Base-by-base conservation (phyloP, 1,139 yeast species). In the Blastobotrys raffinosifermentans region DNA sequence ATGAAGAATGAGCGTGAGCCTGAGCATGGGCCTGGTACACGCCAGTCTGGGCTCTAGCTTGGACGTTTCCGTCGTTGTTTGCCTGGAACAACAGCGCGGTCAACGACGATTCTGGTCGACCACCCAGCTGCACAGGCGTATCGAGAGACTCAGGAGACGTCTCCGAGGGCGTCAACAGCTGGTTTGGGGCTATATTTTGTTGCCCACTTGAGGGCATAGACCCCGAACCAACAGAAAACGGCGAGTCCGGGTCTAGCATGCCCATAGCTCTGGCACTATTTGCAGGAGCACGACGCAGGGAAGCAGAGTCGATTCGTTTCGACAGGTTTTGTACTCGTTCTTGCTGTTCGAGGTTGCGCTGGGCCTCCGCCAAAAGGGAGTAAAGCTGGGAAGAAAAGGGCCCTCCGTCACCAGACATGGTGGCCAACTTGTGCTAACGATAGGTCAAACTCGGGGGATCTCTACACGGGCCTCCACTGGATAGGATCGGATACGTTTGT, bases 311-410 rank as follows among this genome's bases (percentile, higher is more conserved):
- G 46, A 47, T 44, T 31, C 55, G 44, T 39, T 49, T 44, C 19
- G 42, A 35, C 23, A 51, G 35, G 38, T 53, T 54, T 37, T 50
- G 51, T 15, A 45, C 33, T 6, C 58, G 45, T 21, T 46, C 47
- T 19, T 45, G 43, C 19, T 35, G 29, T 14, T 44, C 45, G 25
- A 51, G 40, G 15, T 40, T 36, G 26, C 36, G 29, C 34, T 52
- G 55, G 11, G 57, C 59, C 29, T 52, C 54, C 4, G 49, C 39
- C 35, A 53, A 43, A 35, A 53, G 48, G 36, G 48, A 43, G 31
- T 43, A 41, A 19, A 51, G 48, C 42, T 51, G 48, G 18, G 53
- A 40, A 20, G 55, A 46, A 39, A 51, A 49, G 32, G 27, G 27
- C 7, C 27, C 27, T 20, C 23, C 23, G 27, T 25, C 27, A n/a